Percentiles rank a stretch among this genome's conserved stretches.
phyloP scores from a whole-genome alignment of 768 basidiomycete genomes.

The Psilocybe cyanescens region DNA sequence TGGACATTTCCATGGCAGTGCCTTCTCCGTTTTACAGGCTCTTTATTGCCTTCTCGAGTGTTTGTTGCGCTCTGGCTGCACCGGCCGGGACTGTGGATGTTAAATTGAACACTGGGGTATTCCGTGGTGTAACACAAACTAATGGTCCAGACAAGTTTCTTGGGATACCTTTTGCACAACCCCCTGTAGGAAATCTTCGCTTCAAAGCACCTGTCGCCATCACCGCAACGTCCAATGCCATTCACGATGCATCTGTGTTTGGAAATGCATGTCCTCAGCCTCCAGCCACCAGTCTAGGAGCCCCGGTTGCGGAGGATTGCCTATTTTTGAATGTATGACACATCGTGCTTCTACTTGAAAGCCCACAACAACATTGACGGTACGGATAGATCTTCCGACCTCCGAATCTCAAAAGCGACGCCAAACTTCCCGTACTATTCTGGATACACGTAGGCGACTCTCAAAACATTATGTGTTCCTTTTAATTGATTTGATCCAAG shows the following conservation, averaged over 20 bases:
- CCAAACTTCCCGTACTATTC: conserved; percentile 40
- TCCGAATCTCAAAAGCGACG: conserved; percentile 23
- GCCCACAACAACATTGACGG: not conserved
- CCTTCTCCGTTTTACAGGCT: conserved; percentile 8
- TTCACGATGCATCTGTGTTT: conserved; percentile 50
- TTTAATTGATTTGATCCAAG: conserved; percentile 26
- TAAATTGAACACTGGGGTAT: conserved; percentile 43
- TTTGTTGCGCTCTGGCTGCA: conserved; percentile 9
- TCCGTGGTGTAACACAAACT: conserved; percentile 44
- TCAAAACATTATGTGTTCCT: not conserved
- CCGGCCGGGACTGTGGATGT: conserved; percentile 37
- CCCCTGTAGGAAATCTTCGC: conserved; percentile 57
- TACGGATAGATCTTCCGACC: conserved; percentile 40
- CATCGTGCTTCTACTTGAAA: not conserved
- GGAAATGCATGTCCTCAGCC: conserved; percentile 62
- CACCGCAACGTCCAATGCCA: conserved; percentile 26
- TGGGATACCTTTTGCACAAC: conserved; percentile 62
- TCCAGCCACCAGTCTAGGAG: conserved; percentile 37
- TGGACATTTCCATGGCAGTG: not conserved
- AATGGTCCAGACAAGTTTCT: conserved; percentile 60
- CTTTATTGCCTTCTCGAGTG: conserved; percentile 2
- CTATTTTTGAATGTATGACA: conserved; percentile 52
- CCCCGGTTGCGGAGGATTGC: conserved; percentile 55
- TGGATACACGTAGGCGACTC: conserved; percentile 36
- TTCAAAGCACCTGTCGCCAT: conserved; percentile 60